These are phyloP conservation scores for Begonia masoniana DNA, from an alignment of 306 rosid genomes.

Conservation along the genomic window DNA sequence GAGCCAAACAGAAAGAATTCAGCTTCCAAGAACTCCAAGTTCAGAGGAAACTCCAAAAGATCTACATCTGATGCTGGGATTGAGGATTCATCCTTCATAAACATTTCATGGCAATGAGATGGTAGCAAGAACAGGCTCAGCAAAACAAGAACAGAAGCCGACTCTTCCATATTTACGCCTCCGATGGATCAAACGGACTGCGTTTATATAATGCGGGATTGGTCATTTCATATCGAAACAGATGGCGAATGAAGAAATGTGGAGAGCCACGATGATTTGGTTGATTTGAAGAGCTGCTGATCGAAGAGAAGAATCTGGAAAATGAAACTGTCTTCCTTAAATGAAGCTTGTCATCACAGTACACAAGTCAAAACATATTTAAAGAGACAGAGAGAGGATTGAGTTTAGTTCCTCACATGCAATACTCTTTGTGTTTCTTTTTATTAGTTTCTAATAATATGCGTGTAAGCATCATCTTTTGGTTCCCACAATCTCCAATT, in stretches of 20 bases:
- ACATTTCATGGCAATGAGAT: slow-evolving; percentile 1
- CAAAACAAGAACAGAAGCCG: slow-evolving; percentile 3
- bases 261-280: not conserved
- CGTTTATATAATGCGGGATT: too few relatives aligned
- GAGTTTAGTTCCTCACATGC: too few relatives aligned
- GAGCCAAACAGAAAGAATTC: slow-evolving; percentile 54
- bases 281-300: not conserved
- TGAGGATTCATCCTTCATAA: not conserved
- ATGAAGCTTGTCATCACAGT: too few relatives aligned
- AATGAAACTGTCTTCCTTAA: not conserved
- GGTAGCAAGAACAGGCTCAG: slow-evolving; percentile 16
- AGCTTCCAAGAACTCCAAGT: slow-evolving; percentile 62
- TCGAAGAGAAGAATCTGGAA: not conserved
- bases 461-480: too few relatives aligned
- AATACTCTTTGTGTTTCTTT: too few relatives aligned
- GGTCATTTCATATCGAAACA: not conserved
- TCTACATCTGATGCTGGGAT: slow-evolving; percentile 20
- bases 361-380: too few relatives aligned
- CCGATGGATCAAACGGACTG: not conserved
- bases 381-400: too few relatives aligned
- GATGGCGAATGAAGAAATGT: not conserved
- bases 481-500: too few relatives aligned
- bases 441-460: too few relatives aligned
- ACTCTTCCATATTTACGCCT: not conserved
- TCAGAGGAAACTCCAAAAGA: slow-evolving; percentile 43